These are phyloP conservation scores for Fusarium praegraminearum DNA, from an alignment of 2,329 filamentous ascomycete species.

Conservation along the genomic window DNA sequence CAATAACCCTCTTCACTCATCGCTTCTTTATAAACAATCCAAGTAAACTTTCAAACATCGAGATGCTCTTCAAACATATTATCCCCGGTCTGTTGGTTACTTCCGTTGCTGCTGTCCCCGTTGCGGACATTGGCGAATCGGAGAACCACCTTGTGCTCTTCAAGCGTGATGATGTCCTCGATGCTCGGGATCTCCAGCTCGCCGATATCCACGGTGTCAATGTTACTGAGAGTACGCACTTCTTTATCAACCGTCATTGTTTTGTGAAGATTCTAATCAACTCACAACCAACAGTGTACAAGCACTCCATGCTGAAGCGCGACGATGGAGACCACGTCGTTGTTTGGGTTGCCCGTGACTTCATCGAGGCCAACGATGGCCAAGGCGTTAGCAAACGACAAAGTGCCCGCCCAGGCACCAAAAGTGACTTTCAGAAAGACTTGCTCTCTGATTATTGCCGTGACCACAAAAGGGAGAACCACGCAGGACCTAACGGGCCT, in stretches of 20 bases:
- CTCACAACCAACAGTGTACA: neutral
- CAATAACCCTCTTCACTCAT: neutral
- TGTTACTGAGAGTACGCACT: neutral
- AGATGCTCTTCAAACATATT: neutral
- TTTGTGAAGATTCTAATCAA: neutral
- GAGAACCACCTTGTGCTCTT: neutral
- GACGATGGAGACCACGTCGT: neutral
- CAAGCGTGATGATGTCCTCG: neutral
- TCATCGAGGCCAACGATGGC: accelerated
- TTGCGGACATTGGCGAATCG: neutral
- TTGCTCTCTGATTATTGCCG: neutral
- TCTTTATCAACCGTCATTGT: neutral
- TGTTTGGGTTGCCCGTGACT: neutral
- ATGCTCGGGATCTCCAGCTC: neutral
- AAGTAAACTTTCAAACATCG: neutral
- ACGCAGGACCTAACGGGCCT: neutral
- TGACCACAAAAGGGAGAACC: neutral
- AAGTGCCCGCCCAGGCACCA: neutral
- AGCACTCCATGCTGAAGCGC: neutral
- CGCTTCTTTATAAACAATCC: neutral
- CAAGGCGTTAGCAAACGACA: neutral
- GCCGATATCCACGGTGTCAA: neutral
- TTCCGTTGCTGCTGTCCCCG: neutral
- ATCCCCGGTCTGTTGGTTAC: neutral
- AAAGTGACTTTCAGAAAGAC: neutral